Base-by-base conservation (phyloP, 805 yeast genomes). In the Metschnikowia bowlesiae region DNA sequence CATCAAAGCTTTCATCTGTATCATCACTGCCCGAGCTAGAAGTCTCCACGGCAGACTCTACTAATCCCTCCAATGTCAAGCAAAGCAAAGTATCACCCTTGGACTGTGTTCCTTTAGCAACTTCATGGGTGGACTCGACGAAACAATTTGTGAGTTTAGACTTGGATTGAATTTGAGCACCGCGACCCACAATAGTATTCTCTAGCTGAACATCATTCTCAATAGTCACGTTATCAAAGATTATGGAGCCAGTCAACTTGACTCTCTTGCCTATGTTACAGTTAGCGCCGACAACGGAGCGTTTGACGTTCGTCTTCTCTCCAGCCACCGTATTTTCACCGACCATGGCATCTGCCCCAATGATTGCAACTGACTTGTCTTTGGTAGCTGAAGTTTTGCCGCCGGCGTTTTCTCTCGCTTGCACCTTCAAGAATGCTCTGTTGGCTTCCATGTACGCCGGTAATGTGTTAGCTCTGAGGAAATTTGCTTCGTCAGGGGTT, bases 361-460 rank as follows among this genome's bases (percentile, higher is more conserved):
- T 81, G 13, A 85, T 84, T 1, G 96, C 92, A 4, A 81, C 75
- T 10, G 71, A 67, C 58, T 80, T 80, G 29, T 79, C 82, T 62
- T 78, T 74, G 1, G 74, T 63, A 10, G 62, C 63, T 6, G 57
- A 46, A n/a, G 48, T 58, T 47, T 53, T 67, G 29, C 60, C 67
- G 28, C 61, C 67, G 13, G 59, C 63, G 34, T 54, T 55, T 10
- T 62, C 56, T 49, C 71, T 71, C 0, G 91, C 91, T 59, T 81
- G 82, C 38, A 76, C 52, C 62, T 81, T 86, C 79, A 92, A 78
- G 50, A 85, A 76, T 61, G 80, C 76, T 54, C 99, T 76, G 64
- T 90, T 94, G 18, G 95, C 90, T 69, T 94, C 99, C 82, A 89
- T 80, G 66, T 84, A 90, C 1, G 92, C 87, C 1, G 87, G 79